Evolutionary conservation across 192 early-diverging fungal genomes (phyloP), one percentile per base, ranked within the genome.

Genomic region (Coemansia sp.): DNA sequence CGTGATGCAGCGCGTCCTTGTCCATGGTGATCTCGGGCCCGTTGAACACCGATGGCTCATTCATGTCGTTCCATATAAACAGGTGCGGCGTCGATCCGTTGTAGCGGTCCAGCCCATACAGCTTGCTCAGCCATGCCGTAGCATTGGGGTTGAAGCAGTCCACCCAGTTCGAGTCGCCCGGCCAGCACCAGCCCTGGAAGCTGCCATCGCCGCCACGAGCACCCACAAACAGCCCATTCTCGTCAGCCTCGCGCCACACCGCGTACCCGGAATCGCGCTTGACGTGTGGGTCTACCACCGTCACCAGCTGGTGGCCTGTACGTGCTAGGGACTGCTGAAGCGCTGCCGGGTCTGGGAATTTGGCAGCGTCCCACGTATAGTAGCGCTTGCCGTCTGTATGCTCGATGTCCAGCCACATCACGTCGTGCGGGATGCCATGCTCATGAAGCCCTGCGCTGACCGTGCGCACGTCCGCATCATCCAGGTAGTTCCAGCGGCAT

Each of bases 41-140:
- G 72, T 78, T 96, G 65, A 99, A 99, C 5, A 99, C 88, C 6
- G 90, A 87, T 1, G 94, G 95, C 78, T 99, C 97, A 68, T 99
- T 99, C 97, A 99, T 99, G 60, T 99, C 97, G 72, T 97, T 98
- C 97, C 97, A 99, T 2, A 92, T 87, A 71, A 89, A 93, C 15
- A 98, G 81, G 38, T 65, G 65, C 15, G 80, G 73, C 10, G 93
- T 91, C 8, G 91, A 91, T 21, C 90, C 92, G 55, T 87, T 72
- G 75, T 94, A 99, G 44, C 88, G 78, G 60, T 85, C 80, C 66
- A 88, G 86, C 9, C 70, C 53, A 67, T 94, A 99, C 62, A 86
- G 78, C 15, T 80, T 72, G 20, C 84, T 72, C 87, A 91, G 95
- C 88, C 88, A 97, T 30, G 81, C 62, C 6, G 84, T 76, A 3